A percentile compares a stretch with the other conserved stretches of the same genome.
phyloP scores from a whole-genome alignment of 805 yeast species.

The Teunomyces gatunensis region DNA sequence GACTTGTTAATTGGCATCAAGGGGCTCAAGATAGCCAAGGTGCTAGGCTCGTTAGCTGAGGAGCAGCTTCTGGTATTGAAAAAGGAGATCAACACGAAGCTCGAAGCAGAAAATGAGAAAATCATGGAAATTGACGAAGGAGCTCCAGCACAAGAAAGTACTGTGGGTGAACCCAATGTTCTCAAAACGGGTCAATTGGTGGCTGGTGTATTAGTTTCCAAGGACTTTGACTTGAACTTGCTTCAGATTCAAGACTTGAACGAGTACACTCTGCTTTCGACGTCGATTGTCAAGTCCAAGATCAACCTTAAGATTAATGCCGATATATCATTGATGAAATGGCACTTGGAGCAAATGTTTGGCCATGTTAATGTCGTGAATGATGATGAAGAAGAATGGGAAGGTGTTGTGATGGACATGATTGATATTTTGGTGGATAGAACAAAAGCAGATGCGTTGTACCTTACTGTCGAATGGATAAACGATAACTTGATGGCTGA shows the following conservation, averaged over 20 bases:
- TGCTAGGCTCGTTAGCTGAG: slow-evolving; percentile 53
- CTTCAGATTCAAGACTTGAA: slow-evolving; percentile 84
- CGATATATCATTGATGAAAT: slow-evolving; percentile 71
- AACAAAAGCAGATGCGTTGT: slow-evolving; percentile 31
- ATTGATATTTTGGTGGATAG: slow-evolving; percentile 44
- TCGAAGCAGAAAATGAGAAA: slow-evolving; percentile 40
- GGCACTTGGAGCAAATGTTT: slow-evolving; percentile 96
- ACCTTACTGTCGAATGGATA: slow-evolving; percentile 81
- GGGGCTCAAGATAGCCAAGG: slow-evolving; percentile 81
- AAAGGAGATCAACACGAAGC: slow-evolving; percentile 57
- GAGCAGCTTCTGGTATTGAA: slow-evolving; percentile 33
- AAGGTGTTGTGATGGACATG: slow-evolving; percentile 44
- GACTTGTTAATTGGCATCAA: slow-evolving; percentile 72
- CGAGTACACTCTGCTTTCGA: slow-evolving; percentile 82
- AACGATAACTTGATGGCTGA: slow-evolving; percentile 82
- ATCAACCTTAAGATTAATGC: slow-evolving; percentile 80
- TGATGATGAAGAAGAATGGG: slow-evolving; percentile 50
- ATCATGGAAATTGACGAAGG: slow-evolving; percentile 25
- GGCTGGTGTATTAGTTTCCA: slow-evolving; percentile 86
- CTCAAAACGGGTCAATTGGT: slow-evolving; percentile 34
- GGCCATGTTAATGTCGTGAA: slow-evolving; percentile 68
- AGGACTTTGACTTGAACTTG: slow-evolving; percentile 82
- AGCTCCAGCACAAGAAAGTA: slow-evolving; percentile 11
- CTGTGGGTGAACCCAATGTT: slow-evolving; percentile 7
- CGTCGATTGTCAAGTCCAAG: slow-evolving; percentile 79